phyloP scores from a whole-genome alignment of 208 protist species.

The Leishmania aethiopica region DNA sequence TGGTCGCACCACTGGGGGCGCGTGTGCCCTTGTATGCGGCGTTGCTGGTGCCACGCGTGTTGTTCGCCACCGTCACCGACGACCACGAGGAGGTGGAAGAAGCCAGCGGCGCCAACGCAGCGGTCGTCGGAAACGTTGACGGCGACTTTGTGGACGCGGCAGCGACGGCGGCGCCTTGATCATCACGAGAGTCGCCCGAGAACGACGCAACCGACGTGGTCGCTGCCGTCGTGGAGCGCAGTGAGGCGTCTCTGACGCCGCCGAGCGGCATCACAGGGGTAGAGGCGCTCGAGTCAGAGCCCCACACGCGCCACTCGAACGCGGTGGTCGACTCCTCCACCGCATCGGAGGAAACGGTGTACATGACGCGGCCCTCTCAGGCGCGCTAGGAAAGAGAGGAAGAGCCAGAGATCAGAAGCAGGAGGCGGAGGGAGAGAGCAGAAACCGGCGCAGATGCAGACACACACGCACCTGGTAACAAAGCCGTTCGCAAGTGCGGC shows the following conservation, averaged over 20 bases:
- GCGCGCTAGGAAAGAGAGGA: background rate
- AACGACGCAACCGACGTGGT: background rate
- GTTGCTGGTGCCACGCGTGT: background rate
- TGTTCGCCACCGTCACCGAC: background rate
- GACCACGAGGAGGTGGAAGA: conserved; percentile 3
- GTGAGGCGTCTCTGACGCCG: background rate
- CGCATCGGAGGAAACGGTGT: background rate
- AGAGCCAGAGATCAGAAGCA: background rate
- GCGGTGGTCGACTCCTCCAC: background rate
- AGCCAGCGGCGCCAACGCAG: background rate
- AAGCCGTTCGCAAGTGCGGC: background rate
- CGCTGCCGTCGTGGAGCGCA: background rate
- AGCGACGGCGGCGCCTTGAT: background rate
- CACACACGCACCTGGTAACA: background rate
- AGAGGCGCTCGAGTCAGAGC: background rate
- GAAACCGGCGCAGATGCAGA: background rate
- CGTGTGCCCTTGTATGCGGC: background rate
- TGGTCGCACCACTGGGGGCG: too few species aligned
- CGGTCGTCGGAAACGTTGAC: background rate
- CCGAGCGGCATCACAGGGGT: background rate
- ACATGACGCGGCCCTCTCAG: background rate
- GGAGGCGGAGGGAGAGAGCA: too few species aligned
- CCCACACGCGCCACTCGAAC: conserved; percentile 12
- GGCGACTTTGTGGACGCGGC: background rate
- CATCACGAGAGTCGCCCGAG: background rate